Conservation (phyloP, 495 filamentous ascomycete genomes). For the Tuber microsphaerosporum region DNA sequence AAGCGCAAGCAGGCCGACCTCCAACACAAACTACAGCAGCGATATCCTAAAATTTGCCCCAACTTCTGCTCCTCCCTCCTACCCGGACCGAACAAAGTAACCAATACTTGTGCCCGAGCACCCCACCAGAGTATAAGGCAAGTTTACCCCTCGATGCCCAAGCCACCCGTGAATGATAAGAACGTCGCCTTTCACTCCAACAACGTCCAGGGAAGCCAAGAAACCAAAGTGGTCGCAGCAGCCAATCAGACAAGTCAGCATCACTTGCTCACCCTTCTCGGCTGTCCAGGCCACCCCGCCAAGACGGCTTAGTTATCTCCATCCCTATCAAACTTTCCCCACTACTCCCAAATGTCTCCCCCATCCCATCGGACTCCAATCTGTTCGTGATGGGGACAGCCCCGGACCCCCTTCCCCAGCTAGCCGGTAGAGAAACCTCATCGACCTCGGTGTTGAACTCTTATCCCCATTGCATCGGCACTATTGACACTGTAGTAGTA, state of each 20-base stretch:
- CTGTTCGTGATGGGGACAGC: background rate
- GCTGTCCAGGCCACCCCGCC: background rate
- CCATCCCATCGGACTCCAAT: background rate
- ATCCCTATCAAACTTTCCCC: background rate
- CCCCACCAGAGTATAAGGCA: background rate
- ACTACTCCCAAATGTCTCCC: background rate
- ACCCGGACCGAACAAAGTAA: background rate
- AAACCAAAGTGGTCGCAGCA: background rate
- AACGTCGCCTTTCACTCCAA: background rate
- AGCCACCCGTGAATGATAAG: background rate
- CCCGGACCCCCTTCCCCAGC: background rate
- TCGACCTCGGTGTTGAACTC: background rate
- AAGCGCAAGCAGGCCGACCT: background rate
- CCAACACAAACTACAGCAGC: background rate
- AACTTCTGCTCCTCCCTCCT: background rate
- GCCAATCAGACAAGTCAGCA: background rate
- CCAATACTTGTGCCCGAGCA: background rate
- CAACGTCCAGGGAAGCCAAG: background rate
- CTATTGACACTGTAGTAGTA: background rate
- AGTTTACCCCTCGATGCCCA: background rate
- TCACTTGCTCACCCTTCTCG: background rate
- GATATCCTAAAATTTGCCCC: background rate
- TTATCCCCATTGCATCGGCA: background rate
- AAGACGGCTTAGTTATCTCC: background rate
- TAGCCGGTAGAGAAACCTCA: background rate